Conservation (phyloP, 2,329 filamentous ascomycete species). For the Leptosphaerulina australis region DNA sequence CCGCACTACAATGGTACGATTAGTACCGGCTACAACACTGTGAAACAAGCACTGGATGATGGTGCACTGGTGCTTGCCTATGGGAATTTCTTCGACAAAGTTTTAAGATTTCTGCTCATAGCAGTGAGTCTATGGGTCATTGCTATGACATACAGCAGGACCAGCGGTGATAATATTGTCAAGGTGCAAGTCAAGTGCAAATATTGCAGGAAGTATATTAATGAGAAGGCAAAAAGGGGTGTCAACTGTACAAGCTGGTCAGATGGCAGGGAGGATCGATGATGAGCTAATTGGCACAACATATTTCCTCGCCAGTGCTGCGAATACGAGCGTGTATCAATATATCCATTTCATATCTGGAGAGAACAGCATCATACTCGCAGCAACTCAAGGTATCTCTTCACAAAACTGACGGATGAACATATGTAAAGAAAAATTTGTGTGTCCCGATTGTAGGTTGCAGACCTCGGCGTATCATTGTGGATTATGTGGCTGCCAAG, state of each 20-base stretch:
- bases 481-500: not conserved
- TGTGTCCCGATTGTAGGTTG: no score
- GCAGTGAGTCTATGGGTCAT: conserved; percentile 70
- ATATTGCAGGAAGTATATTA: conserved; percentile 69
- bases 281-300: no score
- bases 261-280: conserved; percentile 59
- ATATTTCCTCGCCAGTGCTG: no score
- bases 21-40: conserved; percentile 69
- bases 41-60: conserved; percentile 70
- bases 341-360: no score
- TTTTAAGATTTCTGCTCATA: conserved; percentile 69
- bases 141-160: conserved; percentile 65
- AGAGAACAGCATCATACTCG: no score
- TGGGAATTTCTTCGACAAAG: conserved; percentile 70
- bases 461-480: not conserved
- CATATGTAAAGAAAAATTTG: no score
- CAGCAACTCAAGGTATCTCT: no score
- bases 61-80: conserved; percentile 76
- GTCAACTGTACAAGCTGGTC: conserved; percentile 64
- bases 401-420: no score
- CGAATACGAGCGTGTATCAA: no score
- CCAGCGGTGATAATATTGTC: conserved; percentile 70
- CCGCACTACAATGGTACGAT: conserved; percentile 52
- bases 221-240: conserved; percentile 65
- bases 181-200: conserved; percentile 72